Evolutionary conservation across 768 basidiomycete species (phyloP).

Genomic region (Russula foetens): DNA sequence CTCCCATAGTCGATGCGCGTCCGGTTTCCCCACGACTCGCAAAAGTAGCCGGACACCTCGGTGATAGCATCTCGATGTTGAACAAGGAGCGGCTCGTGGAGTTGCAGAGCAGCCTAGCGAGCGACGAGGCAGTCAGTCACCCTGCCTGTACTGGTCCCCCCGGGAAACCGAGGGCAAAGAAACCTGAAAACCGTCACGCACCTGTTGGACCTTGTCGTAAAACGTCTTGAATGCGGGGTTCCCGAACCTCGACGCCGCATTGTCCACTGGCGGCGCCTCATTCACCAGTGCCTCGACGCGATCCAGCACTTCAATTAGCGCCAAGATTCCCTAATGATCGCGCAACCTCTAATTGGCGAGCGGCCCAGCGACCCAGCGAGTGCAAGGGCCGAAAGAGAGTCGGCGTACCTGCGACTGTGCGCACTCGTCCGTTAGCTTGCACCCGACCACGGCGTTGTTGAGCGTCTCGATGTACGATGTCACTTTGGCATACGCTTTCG

Average conservation of each 20-base stretch:
- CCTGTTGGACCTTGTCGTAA: constrained; percentile 74
- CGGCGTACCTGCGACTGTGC: constrained; percentile 49
- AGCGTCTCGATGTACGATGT: constrained; percentile 63
- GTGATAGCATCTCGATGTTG: constrained; percentile 48
- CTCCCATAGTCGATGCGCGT: constrained; percentile 97
- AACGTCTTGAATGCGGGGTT: constrained; percentile 95
- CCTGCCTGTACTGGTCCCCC: too few relatives aligned
- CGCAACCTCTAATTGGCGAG: background rate
- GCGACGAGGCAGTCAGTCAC: background rate
- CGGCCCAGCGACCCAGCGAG: background rate
- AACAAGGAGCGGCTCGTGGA: constrained; percentile 54
- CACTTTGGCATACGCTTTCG: constrained; percentile 59
- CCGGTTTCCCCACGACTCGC: constrained; percentile 86
- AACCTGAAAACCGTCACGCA: constrained; percentile 27
- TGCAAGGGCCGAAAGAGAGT: too few relatives aligned
- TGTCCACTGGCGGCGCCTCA: constrained; percentile 79
- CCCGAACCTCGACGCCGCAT: constrained; percentile 86
- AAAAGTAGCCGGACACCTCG: constrained; percentile 77
- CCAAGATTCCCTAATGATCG: constrained; percentile 45
- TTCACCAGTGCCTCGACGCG: constrained; percentile 56
- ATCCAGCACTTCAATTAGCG: constrained; percentile 58
- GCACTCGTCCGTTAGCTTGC: constrained; percentile 64
- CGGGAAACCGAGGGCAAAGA: background rate
- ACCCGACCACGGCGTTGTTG: constrained; percentile 66
- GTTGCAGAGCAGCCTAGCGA: constrained; percentile 1